Evolutionary conservation across 2,329 filamentous ascomycete genomes (phyloP).

Genomic region (Pyrenophora teres): DNA sequence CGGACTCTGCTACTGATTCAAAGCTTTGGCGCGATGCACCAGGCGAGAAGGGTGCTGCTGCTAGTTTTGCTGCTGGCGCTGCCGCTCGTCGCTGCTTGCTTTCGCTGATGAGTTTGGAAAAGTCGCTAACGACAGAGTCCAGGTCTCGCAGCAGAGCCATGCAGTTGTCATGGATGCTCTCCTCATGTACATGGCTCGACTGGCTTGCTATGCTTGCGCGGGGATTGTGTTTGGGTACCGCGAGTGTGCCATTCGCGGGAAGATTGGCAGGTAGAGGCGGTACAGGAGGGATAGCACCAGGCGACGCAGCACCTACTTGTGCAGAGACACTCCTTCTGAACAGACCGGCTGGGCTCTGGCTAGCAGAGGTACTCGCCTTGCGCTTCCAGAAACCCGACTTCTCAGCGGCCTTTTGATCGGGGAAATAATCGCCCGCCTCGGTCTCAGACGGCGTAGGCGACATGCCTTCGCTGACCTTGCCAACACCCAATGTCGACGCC

Average conservation of each 20-base stretch:
- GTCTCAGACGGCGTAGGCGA: conserved; percentile 49
- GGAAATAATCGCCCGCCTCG: conserved; percentile 62
- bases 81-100: conserved; percentile 76
- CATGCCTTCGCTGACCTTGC: conserved; percentile 33
- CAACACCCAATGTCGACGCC: conserved; percentile 42
- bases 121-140: conserved; percentile 81
- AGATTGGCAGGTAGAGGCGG: conserved; percentile 43
- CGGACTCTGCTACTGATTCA: conserved; percentile 70
- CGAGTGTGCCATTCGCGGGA: conserved; percentile 35
- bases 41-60: conserved; percentile 53
- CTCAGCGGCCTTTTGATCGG: conserved; percentile 52
- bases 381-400: conserved; percentile 89
- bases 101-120: conserved; percentile 74
- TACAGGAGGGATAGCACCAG: conserved; percentile 42
- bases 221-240: conserved; percentile 43
- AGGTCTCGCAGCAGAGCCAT: conserved; percentile 82
- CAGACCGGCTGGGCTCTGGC: conserved; percentile 48
- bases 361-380: conserved; percentile 66
- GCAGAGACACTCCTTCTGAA: conserved; percentile 58
- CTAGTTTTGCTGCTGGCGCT: conserved; percentile 60
- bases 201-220: conserved; percentile 49
- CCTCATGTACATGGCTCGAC: conserved; percentile 57
- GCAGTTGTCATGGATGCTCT: conserved; percentile 78
- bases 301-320: conserved; percentile 57
- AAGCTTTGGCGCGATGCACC: conserved; percentile 67